phyloP scores from a whole-genome alignment of 179 eudicot genomes.

The Sideroxylon spinosum region DNA sequence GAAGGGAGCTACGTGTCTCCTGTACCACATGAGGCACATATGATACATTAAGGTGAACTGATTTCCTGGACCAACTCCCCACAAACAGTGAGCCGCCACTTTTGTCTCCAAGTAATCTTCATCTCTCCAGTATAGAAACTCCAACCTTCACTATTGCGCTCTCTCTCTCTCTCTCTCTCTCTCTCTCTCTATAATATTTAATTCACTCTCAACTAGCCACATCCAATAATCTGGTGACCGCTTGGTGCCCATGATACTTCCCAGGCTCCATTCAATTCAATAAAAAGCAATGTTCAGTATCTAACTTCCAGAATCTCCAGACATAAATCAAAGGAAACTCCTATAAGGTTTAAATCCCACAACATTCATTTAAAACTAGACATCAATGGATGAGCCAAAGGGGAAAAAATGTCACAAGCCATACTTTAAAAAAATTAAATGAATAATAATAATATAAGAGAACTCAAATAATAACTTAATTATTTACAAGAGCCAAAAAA shows the following conservation, averaged over 20 bases:
- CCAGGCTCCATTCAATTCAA: not conserved
- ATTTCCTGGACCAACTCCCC: no score
- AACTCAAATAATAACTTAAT: no score
- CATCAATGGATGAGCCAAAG: not conserved
- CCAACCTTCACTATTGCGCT: not conserved
- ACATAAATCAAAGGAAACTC: conserved; percentile 1
- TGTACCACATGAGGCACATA: no score
- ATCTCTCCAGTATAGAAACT: no score
- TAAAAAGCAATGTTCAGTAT: not conserved
- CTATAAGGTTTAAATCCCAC: not conserved
- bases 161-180: not conserved
- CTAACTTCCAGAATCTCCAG: not conserved
- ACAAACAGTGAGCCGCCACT: no score
- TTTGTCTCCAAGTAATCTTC: no score
- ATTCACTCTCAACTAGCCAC: not conserved
- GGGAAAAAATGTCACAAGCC: not conserved
- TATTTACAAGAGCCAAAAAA: no score
- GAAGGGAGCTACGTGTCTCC: no score
- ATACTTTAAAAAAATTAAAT: not conserved
- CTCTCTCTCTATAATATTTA: not conserved
- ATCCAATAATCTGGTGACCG: not conserved
- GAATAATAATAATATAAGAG: no score
- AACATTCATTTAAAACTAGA: not conserved
- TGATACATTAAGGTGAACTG: no score
- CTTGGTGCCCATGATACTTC: not conserved